Base-by-base conservation (phyloP, 495 filamentous ascomycete genomes). In the Penicillium psychrofluorescens region DNA sequence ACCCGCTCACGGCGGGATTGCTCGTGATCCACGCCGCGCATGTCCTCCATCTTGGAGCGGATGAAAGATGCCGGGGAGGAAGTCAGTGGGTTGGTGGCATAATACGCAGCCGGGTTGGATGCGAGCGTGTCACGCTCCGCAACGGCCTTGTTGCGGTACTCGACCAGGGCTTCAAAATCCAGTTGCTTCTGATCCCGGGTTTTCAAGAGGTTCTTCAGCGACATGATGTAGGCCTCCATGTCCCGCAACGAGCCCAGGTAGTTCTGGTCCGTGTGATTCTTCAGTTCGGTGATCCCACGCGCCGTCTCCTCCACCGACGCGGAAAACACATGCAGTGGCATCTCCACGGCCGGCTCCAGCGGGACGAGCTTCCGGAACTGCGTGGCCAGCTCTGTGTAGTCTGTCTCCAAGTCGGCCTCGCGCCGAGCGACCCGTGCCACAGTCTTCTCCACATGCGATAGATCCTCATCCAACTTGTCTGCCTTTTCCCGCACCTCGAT, bases 151-250 rank as follows among this genome's bases (percentile, higher is more conserved):
- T 83, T 85, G 44, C 95, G 87, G 63, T 97, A 97, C 55, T 95
- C 91, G 14, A 89, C 95, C 28, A 97, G 73, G 34, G 86, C 92
- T 67, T 98, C 92, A 59, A 91, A 95, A 66, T 98, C 92, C 35
- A 97, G 83, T 59, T 98, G 92, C 61, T 97, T 98, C 67, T 94
- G 90, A 67, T 98, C 94, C 14, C 92, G 83, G 6, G 86, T 85
- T 68, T 95, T 95, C 56, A 98, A 79, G 3, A 97, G 81, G 29
- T 81, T 68, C 63, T 95, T 94, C 12, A 97, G 64, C 2, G 88
- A 82, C 13, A 79, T 62, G 58, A 86, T 88, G 65, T 97, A 98
- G 27, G 88, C 82, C 46, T 88, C 84, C 90, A 97, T 95, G 61
- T 97, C 94, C 12, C 88, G 78, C 29, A 98, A 73, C 8, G 83